Base-by-base conservation (phyloP, 495 filamentous ascomycete species). In the Annulohypoxylon nitens region DNA sequence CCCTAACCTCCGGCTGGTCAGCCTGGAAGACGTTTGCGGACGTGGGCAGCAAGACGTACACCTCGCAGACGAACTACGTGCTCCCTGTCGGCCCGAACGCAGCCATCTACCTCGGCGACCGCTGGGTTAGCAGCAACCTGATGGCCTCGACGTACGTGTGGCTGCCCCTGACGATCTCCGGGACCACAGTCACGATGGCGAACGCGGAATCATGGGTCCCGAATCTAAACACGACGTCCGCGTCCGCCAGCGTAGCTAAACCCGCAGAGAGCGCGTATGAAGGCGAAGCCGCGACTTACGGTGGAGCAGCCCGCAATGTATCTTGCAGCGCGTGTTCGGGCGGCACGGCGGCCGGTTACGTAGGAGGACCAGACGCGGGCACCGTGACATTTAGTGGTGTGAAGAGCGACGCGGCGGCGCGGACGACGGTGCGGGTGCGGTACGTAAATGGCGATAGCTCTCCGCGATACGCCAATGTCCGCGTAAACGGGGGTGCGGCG, bases 101-200 rank as follows among this genome's bases (percentile, higher is more conserved):
- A n/a, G 79, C 76, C 51, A 88, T 89, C 62, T 92, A 91, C 78
- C 86, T 92, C 82, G 90, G 90, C 55, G 90, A 92, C 78, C 83
- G 90, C 4, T 92, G 90, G 90, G 74, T 87, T 2, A 83, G 81
- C 16, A 65, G 70, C 16, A 90, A 92, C 74, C 82, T 92, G 0
- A 86, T 86, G 83, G 78, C 86, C 23, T 85, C 83, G 45, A 88
- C 89, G 4, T 92, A 92, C 73, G 79, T 92, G 33, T 92, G 90
- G 90, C 83, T 92, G 0, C 90, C 90, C 4, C 80, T 92, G 1
- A 82, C 70, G 4, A 83, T 92, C 73, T 82, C 78, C 16, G 90
- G 89, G 0, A 89, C 84, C 0, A 87, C 77, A 2, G 89, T 84
- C 20, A 79, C 57, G 33, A 78, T 88, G 81, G 81, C 83, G 60